Evolutionary conservation across 1,284 basidiomycete species (phyloP).

Genomic region (Ganoderma lucidum): DNA sequence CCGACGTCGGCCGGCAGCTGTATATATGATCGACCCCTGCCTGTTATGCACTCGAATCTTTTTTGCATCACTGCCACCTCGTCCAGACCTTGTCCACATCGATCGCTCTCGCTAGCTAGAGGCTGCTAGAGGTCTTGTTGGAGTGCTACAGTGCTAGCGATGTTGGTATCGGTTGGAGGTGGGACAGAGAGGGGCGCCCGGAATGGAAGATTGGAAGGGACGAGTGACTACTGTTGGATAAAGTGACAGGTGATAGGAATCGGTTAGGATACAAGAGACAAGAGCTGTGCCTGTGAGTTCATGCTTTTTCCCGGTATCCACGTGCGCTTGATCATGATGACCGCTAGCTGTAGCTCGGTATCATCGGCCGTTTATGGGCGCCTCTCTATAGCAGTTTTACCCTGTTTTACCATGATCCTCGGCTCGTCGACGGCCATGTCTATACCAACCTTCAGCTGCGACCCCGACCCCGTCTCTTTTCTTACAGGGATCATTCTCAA

Average conservation of each 20-base stretch:
- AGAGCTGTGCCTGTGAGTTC: conserved; percentile 43
- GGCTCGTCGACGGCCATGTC: not conserved
- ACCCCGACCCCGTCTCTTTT: conserved; percentile 20
- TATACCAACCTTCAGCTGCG: not conserved
- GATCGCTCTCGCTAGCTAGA: conserved; percentile 5
- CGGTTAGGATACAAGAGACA: conserved; percentile 29
- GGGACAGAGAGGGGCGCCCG: conserved; percentile 23
- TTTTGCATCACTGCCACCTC: conserved; percentile 28
- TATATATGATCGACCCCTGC: conserved; percentile 33
- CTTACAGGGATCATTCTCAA: conserved; percentile 3
- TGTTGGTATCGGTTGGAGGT: not conserved
- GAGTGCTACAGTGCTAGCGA: not conserved
- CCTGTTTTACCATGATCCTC: conserved; percentile 19
- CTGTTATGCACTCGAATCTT: conserved; percentile 26
- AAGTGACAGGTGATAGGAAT: conserved; percentile 31
- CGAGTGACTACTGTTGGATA: conserved; percentile 5
- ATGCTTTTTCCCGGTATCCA: conserved; percentile 31
- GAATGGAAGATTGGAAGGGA: conserved; percentile 18
- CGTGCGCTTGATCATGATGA: conserved; percentile 31
- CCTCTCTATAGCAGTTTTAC: conserved; percentile 35
- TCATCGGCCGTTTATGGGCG: conserved; percentile 42
- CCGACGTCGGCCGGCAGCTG: conserved; percentile 40
- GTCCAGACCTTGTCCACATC: conserved; percentile 12
- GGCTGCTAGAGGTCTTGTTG: not conserved
- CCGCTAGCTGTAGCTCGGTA: conserved; percentile 34